Evolutionary conservation across 208 protist species (phyloP), one percentile per base, ranked within the genome.

Genomic region (Acanthamoeba lenticulata): DNA sequence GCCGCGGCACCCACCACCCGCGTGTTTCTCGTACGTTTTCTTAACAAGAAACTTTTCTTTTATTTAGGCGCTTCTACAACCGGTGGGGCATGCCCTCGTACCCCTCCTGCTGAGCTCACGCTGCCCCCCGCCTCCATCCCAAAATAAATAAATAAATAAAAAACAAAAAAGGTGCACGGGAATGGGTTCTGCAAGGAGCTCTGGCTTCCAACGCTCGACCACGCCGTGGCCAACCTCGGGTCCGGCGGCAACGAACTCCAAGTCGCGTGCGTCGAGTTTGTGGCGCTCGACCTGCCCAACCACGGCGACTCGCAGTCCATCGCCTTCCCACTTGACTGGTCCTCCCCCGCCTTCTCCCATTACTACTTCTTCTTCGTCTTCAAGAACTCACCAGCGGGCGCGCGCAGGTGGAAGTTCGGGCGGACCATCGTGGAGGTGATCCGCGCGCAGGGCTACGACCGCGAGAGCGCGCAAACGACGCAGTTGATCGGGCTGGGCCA

Each of bases 141-240:
- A n/a, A n/a, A n/a, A n/a, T n/a, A n/a, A n/a, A n/a, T n/a, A n/a
- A n/a, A n/a, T n/a, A n/a, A n/a, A n/a, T n/a, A n/a, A n/a, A n/a
- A n/a, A n/a, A n/a, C n/a, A n/a, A n/a, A n/a, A n/a, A n/a, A 90
- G 85, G 85, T 90, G 52, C 85, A 90, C 21, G 85, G 85, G 1
- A 90, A 90, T 24, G 85, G 85, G 19, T 72, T 90, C 52, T 90
- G 85, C 55, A 90, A 90, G 52, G 85, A 90, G 55, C 38, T 90
- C 21, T 90, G 85, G 85, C 57, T 90, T 27, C 85, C 85, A 4
- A 9, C 44, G 5, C 27, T 90, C 19, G 85, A 67, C 34, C 34
- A 72, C 52, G 21, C 40, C 57, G 36, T 60, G 1, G 9, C 4
- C 24, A 45, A 27, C 1, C 85, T 90, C 0, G 24, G 45, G 3